phyloP scores from a whole-genome alignment of 2,329 filamentous ascomycete species.

The Aspergillus tanneri region DNA sequence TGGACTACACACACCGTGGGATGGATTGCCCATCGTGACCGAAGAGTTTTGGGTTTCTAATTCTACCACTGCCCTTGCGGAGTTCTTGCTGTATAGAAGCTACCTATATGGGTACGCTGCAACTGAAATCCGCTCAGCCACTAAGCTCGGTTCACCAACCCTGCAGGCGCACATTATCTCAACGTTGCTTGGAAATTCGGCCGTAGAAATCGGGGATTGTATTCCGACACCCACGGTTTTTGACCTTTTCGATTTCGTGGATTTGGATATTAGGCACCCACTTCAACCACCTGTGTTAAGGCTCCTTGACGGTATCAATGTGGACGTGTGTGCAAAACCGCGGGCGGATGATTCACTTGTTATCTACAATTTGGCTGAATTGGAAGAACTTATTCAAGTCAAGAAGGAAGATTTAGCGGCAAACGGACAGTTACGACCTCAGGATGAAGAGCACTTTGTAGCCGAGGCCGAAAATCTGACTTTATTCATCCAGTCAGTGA shows the following conservation, averaged over 20 bases:
- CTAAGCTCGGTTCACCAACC: constrained; percentile 67
- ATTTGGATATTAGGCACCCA: constrained; percentile 55
- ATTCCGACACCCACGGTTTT: constrained; percentile 75
- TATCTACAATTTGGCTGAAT: constrained; percentile 68
- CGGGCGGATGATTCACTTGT: constrained; percentile 52
- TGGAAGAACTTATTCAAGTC: constrained; percentile 69
- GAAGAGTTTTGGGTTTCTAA: constrained; percentile 68
- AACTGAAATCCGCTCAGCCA: constrained; percentile 76
- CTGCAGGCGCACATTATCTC: constrained; percentile 65
- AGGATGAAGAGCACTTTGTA: constrained; percentile 43
- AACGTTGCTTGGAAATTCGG: constrained; percentile 70
- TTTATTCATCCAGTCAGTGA: constrained; percentile 41
- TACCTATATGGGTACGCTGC: constrained; percentile 81
- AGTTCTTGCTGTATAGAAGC: constrained; percentile 75
- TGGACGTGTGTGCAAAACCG: constrained; percentile 63
- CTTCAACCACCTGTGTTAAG: constrained; percentile 54
- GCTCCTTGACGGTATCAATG: constrained; percentile 65
- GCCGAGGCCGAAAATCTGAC: constrained; percentile 41
- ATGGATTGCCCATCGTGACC: constrained; percentile 61
- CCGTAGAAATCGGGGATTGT: constrained; percentile 64
- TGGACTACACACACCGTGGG: constrained; percentile 69
- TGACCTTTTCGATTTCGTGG: constrained; percentile 89
- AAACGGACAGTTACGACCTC: constrained; percentile 46
- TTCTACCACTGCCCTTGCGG: constrained; percentile 67
- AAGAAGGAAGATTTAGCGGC: constrained; percentile 41